These are phyloP conservation scores for Plantago lanceolata DNA, from an alignment of 305 asterid genomes.

Conservation along the genomic window DNA sequence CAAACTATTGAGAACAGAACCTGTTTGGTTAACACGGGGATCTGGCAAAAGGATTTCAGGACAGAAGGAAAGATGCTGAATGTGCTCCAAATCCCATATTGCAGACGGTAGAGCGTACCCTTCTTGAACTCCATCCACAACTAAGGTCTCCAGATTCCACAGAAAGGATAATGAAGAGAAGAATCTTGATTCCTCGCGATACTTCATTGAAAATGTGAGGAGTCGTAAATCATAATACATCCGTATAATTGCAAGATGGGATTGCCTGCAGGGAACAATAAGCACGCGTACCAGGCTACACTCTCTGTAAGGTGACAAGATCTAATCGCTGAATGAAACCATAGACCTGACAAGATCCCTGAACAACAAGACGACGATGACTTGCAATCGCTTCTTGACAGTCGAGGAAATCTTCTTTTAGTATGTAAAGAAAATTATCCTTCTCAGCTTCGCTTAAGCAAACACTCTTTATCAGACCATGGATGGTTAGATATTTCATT, in stretches of 20 bases:
- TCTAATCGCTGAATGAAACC: background rate
- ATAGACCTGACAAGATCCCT: background rate
- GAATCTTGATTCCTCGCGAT: background rate
- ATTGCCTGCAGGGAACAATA: background rate
- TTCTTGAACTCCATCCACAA: background rate
- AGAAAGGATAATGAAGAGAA: background rate
- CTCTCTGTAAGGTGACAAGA: background rate
- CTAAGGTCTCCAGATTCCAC: slow-evolving; percentile 4
- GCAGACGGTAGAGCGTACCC: background rate
- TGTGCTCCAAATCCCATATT: background rate
- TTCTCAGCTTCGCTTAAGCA: background rate
- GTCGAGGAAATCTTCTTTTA: background rate
- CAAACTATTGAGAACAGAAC: background rate
- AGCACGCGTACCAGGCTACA: background rate
- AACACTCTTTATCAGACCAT: background rate
- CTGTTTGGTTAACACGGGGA: background rate
- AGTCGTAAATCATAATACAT: background rate
- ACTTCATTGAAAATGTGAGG: background rate
- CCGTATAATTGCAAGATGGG: background rate
- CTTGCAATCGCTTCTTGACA: background rate
- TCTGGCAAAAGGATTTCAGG: background rate
- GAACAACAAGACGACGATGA: background rate
- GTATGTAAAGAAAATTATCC: background rate
- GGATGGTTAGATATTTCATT: background rate
- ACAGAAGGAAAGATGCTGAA: background rate